Conservation (phyloP, 495 filamentous ascomycete genomes). For the Penicillium chermesinum region DNA sequence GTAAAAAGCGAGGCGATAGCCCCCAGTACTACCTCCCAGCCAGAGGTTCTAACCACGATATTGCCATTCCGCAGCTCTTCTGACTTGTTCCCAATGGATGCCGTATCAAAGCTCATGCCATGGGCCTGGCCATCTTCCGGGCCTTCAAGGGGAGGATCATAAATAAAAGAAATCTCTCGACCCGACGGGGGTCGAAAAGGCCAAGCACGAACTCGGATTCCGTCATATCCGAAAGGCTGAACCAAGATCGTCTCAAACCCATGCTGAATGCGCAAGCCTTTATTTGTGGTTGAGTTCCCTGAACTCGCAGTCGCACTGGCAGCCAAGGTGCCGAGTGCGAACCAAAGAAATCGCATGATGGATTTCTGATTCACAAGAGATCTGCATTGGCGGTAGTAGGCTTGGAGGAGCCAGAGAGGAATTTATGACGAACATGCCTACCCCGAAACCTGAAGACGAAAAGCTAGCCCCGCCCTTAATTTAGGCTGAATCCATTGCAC, state of each 20-base stretch:
- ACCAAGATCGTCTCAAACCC: slow-evolving; percentile 27
- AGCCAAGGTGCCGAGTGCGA: slow-evolving; percentile 1
- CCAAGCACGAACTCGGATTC: slow-evolving; percentile 28
- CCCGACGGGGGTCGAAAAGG: slow-evolving; percentile 24
- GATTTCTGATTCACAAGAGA: no score
- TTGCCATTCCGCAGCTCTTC: slow-evolving; percentile 24
- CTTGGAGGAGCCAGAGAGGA: no score
- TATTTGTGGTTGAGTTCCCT: slow-evolving; percentile 13
- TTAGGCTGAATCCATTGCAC: background rate
- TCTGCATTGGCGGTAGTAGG: no score
- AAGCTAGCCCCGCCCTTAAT: no score
- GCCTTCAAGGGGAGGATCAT: slow-evolving; percentile 28
- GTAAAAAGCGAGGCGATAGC: slow-evolving; percentile 25
- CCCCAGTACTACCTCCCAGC: slow-evolving; percentile 22
- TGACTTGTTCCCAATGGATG: slow-evolving; percentile 15
- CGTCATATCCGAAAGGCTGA: slow-evolving; percentile 30
- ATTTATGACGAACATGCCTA: no score
- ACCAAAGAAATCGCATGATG: slow-evolving; percentile 6
- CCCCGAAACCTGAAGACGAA: no score
- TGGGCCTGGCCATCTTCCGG: slow-evolving; percentile 21
- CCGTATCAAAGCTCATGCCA: slow-evolving; percentile 19
- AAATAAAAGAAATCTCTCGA: slow-evolving; percentile 23
- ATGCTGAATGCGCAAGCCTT: slow-evolving; percentile 26
- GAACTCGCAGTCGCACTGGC: slow-evolving; percentile 1
- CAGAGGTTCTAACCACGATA: slow-evolving; percentile 23